A percentile compares a stretch with the other conserved stretches of the same genome.
Evolutionary conservation across 2,329 filamentous ascomycete species (phyloP).

Genomic region (Cercospora beticola): DNA sequence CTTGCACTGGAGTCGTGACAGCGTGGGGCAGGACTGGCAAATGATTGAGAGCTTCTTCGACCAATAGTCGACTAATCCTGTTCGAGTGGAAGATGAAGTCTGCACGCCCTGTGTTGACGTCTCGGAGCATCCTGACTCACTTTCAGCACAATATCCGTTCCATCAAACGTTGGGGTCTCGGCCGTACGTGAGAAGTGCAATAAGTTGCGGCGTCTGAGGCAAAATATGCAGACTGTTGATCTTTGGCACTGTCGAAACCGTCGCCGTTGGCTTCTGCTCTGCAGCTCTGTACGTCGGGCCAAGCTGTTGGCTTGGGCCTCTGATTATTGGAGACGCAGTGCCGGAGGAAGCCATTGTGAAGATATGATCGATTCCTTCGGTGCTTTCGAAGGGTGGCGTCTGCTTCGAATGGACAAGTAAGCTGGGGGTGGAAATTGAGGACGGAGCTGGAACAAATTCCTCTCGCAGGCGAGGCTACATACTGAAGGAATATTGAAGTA

Average conservation of each 20-base stretch:
- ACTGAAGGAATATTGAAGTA: constrained; percentile 11
- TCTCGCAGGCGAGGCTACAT: constrained; percentile 9
- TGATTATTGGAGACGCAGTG: constrained; percentile 26
- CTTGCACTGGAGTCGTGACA: constrained; percentile 81
- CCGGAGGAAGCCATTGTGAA: neutral
- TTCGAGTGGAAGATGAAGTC: constrained; percentile 99
- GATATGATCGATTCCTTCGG: neutral
- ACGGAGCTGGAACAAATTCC: neutral
- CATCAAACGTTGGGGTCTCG: neutral
- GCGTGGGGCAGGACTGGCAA: constrained; percentile 85
- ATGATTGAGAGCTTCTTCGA: constrained; percentile 96
- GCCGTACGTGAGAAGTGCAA: constrained; percentile 93
- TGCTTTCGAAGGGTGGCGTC: neutral
- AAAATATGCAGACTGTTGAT: constrained; percentile 88
- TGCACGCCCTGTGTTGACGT: constrained; percentile 82
- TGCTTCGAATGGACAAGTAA: neutral
- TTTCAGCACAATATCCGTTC: neutral
- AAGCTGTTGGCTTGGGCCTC: constrained; percentile 60
- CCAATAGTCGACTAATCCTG: constrained; percentile 90
- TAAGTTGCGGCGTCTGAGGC: constrained; percentile 91
- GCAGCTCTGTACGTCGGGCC: constrained; percentile 77
- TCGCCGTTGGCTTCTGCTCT: constrained; percentile 67
- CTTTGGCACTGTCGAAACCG: constrained; percentile 77
- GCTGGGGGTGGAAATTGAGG: neutral
- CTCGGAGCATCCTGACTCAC: constrained; percentile 81